A percentile compares a stretch with the other conserved stretches of the same genome.
Conservation (phyloP, 306 rosid species). For the Hippophae gyantsensis region DNA sequence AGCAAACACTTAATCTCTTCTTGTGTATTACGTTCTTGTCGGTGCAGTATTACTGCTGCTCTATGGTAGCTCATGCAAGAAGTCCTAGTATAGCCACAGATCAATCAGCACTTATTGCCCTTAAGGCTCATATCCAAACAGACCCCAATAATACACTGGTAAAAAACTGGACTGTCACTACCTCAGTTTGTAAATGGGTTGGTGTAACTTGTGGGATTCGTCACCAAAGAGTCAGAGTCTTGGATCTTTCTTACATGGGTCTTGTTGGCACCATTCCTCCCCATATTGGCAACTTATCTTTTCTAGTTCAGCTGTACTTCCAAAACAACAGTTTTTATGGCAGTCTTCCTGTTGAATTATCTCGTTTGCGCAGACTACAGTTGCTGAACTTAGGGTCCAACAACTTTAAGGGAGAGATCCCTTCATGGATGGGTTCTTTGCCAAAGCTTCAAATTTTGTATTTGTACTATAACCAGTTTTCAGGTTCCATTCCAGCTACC, state of each 20-base stretch:
- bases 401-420: constrained; percentile 13
- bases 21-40: too few relatives aligned
- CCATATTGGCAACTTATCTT: constrained; percentile 14
- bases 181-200: constrained; percentile 24
- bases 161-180: constrained; percentile 8
- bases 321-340: constrained; percentile 16
- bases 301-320: constrained; percentile 7
- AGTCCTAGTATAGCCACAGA: too few relatives aligned
- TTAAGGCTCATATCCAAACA: constrained; percentile 11
- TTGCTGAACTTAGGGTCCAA: constrained; percentile 1
- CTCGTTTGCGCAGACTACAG: constrained; percentile 7
- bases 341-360: background rate
- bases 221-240: background rate
- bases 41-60: too few relatives aligned
- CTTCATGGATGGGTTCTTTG: constrained; percentile 6
- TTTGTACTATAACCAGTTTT: background rate
- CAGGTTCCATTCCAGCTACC: background rate
- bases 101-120: constrained; percentile 2
- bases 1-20: too few relatives aligned
- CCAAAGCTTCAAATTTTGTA: background rate
- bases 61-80: too few relatives aligned
- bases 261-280: constrained; percentile 17
- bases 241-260: constrained; percentile 13
- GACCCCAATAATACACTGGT: background rate
- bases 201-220: constrained; percentile 5